phyloP scores from a whole-genome alignment of 495 filamentous ascomycete genomes.

The Parachaetomium inaequale region DNA sequence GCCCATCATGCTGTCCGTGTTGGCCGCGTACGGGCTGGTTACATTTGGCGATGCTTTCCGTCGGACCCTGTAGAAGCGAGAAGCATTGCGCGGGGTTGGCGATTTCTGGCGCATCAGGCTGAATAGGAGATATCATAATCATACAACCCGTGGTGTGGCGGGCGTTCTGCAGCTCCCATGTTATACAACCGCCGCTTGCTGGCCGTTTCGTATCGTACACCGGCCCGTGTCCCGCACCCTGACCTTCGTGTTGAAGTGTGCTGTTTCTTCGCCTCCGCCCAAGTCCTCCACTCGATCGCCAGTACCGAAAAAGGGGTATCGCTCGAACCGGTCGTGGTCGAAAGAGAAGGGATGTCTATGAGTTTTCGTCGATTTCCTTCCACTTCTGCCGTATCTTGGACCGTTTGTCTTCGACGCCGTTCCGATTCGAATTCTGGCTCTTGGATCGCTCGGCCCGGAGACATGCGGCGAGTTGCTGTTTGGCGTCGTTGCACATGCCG shows the following conservation, averaged over 20 bases:
- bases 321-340: background rate
- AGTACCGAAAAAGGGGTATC: background rate
- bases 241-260: background rate
- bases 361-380: slow-evolving; percentile 78
- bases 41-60: slow-evolving; percentile 58
- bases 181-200: slow-evolving; percentile 12
- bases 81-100: background rate
- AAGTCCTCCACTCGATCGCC: background rate
- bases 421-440: slow-evolving; percentile 71
- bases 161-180: slow-evolving; percentile 3
- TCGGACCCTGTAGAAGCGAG: slow-evolving; percentile 28
- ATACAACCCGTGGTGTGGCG: slow-evolving; percentile 9
- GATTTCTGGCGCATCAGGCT: background rate
- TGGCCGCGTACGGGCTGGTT: slow-evolving; percentile 57
- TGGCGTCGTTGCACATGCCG: slow-evolving; percentile 86
- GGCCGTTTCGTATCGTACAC: slow-evolving; percentile 10
- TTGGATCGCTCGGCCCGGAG: slow-evolving; percentile 73
- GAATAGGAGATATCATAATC: slow-evolving; percentile 19
- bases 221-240: background rate
- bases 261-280: background rate
- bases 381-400: slow-evolving; percentile 67
- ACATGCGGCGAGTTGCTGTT: slow-evolving; percentile 76
- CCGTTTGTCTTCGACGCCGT: slow-evolving; percentile 63
- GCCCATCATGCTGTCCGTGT: slow-evolving; percentile 64
- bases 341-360: slow-evolving; percentile 35